Evolutionary conservation across 352 stramenopile genomes (phyloP), one percentile per base, ranked within the genome.

Genomic region (Stramenopiles sp.): DNA sequence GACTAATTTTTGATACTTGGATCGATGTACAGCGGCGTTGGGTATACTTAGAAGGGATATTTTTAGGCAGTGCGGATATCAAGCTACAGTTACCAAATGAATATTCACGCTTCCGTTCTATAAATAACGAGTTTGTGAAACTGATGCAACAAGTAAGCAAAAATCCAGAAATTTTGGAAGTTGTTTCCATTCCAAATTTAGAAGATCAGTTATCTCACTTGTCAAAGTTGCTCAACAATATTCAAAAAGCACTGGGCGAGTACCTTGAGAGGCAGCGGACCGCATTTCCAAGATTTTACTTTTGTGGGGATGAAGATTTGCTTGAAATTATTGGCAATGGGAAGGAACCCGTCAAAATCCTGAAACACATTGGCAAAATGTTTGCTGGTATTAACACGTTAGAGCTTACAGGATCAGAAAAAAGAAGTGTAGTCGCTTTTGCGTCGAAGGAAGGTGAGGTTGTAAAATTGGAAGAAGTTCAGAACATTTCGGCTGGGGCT

Each of bases 291-390:
- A 93, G 97, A n/a, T 99, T 99, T 85, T 99, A 99, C 86, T 99
- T 99, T 83, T 91, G 99, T 7, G 97, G 96, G 75, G 97, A 99
- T 84, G 97, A 99, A 88, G 97, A 99, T 88, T 90, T 99, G 80
- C 90, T 99, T 29, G 97, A 99, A 87, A 99, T 99, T 86, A 98
- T 99, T 80, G 97, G 97, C 31, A 99, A 98, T 86, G 95, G 95
- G 82, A 95, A 97, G 81, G 95, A 99, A 83, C 97, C 97, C 7
- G 90, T 93, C 80, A 98, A 99, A 83, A 97, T 99, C 27, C 90
- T 98, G 82, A 90, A 92, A 25, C 90, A 94, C 86, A 82, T 95
- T n/a, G 78, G 81, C 22, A 99, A 99, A 85, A 99, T 99, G 95
- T 99, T 99, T 91, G 96, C 95, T 30, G 95, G 93, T 32, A 95